Base-by-base conservation (phyloP, 164 flowering plant genomes). In the Taxillus chinensis region DNA sequence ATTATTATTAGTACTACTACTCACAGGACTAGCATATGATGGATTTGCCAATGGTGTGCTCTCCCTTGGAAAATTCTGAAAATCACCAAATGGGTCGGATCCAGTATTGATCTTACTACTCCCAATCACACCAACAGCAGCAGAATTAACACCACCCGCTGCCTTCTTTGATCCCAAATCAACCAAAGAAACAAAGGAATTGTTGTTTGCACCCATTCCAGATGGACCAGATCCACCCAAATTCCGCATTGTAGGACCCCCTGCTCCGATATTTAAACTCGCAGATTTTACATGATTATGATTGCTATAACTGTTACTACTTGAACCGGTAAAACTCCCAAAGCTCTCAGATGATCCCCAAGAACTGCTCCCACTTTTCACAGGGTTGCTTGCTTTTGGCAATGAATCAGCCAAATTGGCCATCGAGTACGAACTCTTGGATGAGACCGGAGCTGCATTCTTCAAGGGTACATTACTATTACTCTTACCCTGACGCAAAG, bases 121-220 rank as follows among this genome's bases (percentile, higher is more conserved):
- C 56, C 67, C 73, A 27, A 27, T 2, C 27, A 0, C 27, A 27
- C 27, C 27, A 27, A 2, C 27, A 27, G 61, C 67, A 3, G 67
- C 75, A 4, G 76, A 57, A 55, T 76, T 82, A 60, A 70, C 65
- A 60, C 68, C 60, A 46, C 62, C 60, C 42, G 62, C 73, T 8
- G 75, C 57, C 41, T 65, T 69, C 68, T 83, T 84, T 0, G 83
- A 64, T 56, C 78, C 73, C 49, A 82, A 76, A 78, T 73, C 83
- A 53, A 73, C 62, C 80, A 87, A 78, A 61, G 82, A 78, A 59
- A 76, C 91, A 77, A 92, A 90, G 0, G 96, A 95, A 45, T 90
- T 95, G 72, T 77, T 84, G 15, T 69, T 86, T 4, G 79, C 62
- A 61, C 64, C 55, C 62, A 68, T 56, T 13, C 75, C 72, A n/a